These are phyloP conservation scores for Mycena sanguinolenta DNA, from an alignment of 768 basidiomycete species.

Conservation along the genomic window DNA sequence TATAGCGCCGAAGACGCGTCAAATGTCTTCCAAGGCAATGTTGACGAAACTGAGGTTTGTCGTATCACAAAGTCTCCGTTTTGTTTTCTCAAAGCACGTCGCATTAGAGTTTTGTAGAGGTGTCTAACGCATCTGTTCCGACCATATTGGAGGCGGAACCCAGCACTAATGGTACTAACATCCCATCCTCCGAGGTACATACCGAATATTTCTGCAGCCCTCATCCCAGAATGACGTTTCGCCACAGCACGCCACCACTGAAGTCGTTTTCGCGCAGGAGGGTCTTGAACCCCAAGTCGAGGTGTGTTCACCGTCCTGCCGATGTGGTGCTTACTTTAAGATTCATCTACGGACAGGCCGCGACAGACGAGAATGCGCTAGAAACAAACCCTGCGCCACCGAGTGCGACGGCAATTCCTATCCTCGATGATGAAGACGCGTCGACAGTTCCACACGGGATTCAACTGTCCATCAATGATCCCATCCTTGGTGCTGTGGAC, in stretches of 20 bases:
- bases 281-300: neutral
- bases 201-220: neutral
- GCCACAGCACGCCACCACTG: neutral
- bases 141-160: neutral
- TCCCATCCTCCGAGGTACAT: conserved; percentile 13
- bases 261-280: neutral
- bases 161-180: neutral
- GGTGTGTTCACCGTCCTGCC: conserved; percentile 8
- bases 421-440: conserved; percentile 7
- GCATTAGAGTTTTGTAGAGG: conserved; percentile 3
- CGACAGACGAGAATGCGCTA: neutral
- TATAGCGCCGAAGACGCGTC: conserved; percentile 19
- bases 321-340: neutral
- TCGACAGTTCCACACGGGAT: neutral
- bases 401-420: neutral
- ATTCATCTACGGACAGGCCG: conserved; percentile 9
- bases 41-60: conserved; percentile 19
- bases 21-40: conserved; percentile 5
- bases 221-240: neutral
- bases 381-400: neutral
- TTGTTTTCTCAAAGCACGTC: conserved; percentile 7
- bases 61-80: conserved; percentile 10
- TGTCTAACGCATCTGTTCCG: neutral
- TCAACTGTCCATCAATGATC: neutral
- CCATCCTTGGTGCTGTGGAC: neutral